Evolutionary conservation across 805 yeast species (phyloP), one percentile per base, ranked within the genome.

Genomic region (Cyberlindnera amylophila): DNA sequence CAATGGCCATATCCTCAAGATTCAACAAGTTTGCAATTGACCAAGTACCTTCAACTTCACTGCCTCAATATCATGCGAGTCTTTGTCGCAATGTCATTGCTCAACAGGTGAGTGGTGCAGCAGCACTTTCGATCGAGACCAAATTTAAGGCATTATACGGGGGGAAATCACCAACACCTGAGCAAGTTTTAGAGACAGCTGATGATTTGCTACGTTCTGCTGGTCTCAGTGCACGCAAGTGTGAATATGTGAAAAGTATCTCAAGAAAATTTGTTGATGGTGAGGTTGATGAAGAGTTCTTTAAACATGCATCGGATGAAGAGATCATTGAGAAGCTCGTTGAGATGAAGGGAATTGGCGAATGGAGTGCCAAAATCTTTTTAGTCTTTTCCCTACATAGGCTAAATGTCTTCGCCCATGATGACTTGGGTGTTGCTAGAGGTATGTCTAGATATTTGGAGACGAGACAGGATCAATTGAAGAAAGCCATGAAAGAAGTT

Each of bases 361-460:
- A 72, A 2, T 90, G 98, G 98, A 78, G 89, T 4, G 90, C 93
- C 0, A 84, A 83, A 41, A 90, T 90, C 96, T 90, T 88, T 61
- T 63, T 86, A 14, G 56, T 82, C 17, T 87, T 87, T 57, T 83
- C 85, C 1, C 64, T 89, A 34, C 72, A 72, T 19, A 71, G 86
- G 43, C 57, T 76, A 57, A 81, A 90, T 58, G 77, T 86, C 0
- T 87, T 87, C 59, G 82, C 93, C 5, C 66, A 75, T 5, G 86
- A 81, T 15, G 97, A 90, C 63, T 64, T 90, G 36, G 97, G 96
- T 1, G 75, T 90, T 2, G 88, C 90, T 26, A 67, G 95, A 48
- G 97, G 97, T 0, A 75, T 82, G 45, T 74, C 87, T 0, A 60
- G 70, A 23, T 90, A 86, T 61, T 58, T 86, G 18, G 67, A 66